Conservation (phyloP, 257 asterid species). For the Nicotiana knightiana region DNA sequence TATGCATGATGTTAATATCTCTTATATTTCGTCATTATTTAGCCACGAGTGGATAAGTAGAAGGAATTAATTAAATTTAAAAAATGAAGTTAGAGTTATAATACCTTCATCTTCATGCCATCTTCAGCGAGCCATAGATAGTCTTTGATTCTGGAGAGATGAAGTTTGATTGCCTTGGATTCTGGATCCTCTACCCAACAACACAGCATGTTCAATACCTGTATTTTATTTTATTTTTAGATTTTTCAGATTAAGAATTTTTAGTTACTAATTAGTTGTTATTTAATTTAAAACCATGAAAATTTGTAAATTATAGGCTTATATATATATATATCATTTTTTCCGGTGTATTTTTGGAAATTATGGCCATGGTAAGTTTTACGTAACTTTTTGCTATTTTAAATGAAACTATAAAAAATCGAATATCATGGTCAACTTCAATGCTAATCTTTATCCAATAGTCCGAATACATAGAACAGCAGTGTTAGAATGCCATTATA, state of each 20-base stretch:
- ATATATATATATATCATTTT: not conserved
- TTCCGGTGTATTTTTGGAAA: too few species aligned
- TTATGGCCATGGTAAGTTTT: not conserved
- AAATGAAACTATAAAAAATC: too few species aligned
- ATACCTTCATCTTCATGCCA: slow-evolving; percentile 86
- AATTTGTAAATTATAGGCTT: not conserved
- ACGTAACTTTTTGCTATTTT: too few species aligned
- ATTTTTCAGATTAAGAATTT: not conserved
- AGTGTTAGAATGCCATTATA: too few species aligned
- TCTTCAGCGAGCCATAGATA: slow-evolving; percentile 83
- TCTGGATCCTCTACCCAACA: slow-evolving; percentile 57
- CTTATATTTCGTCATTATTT: not conserved
- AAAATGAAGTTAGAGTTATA: not conserved
- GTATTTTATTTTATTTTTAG: not conserved
- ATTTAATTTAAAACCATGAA: not conserved
- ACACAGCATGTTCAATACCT: slow-evolving; percentile 71
- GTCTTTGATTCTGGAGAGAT: slow-evolving; percentile 58
- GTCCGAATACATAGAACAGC: not conserved
- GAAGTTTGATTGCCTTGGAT: slow-evolving; percentile 36
- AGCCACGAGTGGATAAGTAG: not conserved
- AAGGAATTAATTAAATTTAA: not conserved
- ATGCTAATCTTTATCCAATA: not conserved
- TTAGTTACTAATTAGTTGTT: not conserved
- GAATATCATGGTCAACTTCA: too few species aligned
- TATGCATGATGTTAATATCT: not conserved